Evolutionary conservation across 192 early-diverging fungal species (phyloP).

Genomic region (Rhizoclosmatium sp.): DNA sequence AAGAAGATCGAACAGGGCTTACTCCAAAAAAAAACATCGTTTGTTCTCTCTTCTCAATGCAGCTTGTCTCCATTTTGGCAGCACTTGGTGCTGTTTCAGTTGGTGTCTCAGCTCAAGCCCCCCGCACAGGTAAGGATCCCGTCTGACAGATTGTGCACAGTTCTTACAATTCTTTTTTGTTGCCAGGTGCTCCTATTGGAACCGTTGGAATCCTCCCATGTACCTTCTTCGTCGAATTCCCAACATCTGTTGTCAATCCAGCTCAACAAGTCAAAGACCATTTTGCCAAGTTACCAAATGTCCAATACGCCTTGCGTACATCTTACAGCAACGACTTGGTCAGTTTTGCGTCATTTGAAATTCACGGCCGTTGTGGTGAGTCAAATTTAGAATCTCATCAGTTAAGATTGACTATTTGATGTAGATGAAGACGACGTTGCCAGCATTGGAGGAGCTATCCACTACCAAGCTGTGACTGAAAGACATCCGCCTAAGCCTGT

Average conservation of each 20-base stretch:
- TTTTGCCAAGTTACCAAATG: not conserved
- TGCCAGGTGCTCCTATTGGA: not conserved
- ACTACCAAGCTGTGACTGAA: not conserved
- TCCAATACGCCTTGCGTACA: not conserved
- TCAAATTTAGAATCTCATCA: not conserved
- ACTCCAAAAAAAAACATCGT: too few relatives aligned
- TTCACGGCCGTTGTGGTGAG: not conserved
- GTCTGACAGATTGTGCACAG: too few relatives aligned
- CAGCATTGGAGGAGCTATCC: not conserved
- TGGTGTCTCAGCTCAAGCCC: too few relatives aligned
- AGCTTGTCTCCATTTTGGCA: too few relatives aligned
- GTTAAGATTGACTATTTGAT: not conserved
- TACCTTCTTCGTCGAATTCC: not conserved
- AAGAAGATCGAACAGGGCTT: too few relatives aligned
- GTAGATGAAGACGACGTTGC: not conserved
- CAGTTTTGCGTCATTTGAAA: conserved; percentile 1
- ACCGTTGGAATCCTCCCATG: not conserved
- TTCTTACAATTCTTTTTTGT: too few relatives aligned
- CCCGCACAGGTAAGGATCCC: too few relatives aligned
- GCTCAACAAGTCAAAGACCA: not conserved
- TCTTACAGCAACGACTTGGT: not conserved
- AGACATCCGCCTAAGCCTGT: not conserved
- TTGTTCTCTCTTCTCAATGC: too few relatives aligned
- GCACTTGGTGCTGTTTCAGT: too few relatives aligned
- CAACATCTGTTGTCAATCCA: not conserved